These are phyloP conservation scores for Saprolegnia parasitica DNA, from an alignment of 352 stramenopile species.

Conservation along the genomic window DNA sequence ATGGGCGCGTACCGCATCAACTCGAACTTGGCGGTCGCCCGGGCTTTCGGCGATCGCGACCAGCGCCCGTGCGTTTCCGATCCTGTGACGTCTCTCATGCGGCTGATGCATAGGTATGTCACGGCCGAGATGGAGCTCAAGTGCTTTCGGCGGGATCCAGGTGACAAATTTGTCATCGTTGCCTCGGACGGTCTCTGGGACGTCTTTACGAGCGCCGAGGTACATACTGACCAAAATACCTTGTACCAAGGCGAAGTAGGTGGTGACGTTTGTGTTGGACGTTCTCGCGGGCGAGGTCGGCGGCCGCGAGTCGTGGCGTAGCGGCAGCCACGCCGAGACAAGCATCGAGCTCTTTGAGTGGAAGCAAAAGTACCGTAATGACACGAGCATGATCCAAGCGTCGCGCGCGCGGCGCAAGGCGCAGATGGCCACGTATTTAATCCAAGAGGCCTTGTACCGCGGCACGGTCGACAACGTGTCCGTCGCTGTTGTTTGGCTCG, in stretches of 20 bases:
- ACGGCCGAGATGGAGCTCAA: slow-evolving; percentile 71
- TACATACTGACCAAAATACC: background rate
- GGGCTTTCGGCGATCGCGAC: slow-evolving; percentile 88
- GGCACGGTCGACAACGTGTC: slow-evolving; percentile 90
- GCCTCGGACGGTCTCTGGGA: slow-evolving; percentile 93
- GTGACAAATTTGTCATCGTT: slow-evolving; percentile 91
- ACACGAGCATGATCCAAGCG: slow-evolving; percentile 87
- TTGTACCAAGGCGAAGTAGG: slow-evolving; percentile 22
- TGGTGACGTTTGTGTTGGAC: slow-evolving; percentile 88
- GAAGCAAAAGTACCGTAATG: slow-evolving; percentile 86
- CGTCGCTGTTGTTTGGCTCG: slow-evolving; percentile 87
- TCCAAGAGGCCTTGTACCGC: slow-evolving; percentile 86
- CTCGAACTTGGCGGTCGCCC: slow-evolving; percentile 86
- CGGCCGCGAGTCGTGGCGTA: slow-evolving; percentile 73
- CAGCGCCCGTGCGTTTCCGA: slow-evolving; percentile 76
- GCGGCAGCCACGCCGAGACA: slow-evolving; percentile 71
- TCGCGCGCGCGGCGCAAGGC: slow-evolving; percentile 79
- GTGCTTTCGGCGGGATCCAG: slow-evolving; percentile 64
- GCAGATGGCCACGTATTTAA: slow-evolving; percentile 90
- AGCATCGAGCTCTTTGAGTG: slow-evolving; percentile 85
- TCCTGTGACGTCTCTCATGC: background rate
- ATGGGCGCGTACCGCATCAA: slow-evolving; percentile 91
- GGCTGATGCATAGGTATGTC: slow-evolving; percentile 21
- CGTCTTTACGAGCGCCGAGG: slow-evolving; percentile 88
- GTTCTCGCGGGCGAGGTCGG: slow-evolving; percentile 81